Evolutionary conservation across 805 yeast genomes (phyloP).

Genomic region (Schizosaccharomyces japonicus): DNA sequence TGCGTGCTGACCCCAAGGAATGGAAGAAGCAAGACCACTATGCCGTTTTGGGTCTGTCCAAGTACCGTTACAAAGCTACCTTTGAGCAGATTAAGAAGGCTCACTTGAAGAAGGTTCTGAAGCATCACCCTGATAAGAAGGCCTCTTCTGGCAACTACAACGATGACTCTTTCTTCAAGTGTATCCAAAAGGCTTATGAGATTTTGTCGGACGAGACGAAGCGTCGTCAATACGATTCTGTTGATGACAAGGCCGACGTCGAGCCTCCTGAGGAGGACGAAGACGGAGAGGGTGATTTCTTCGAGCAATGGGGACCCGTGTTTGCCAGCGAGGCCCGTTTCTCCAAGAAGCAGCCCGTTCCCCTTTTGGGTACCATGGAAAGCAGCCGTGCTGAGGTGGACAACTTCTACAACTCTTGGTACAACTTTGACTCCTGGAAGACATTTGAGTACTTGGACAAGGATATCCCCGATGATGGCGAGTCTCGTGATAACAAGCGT

Average conservation of each 20-base stretch:
- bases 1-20: conserved; percentile 84
- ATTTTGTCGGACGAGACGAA: conserved; percentile 60
- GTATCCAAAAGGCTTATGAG: conserved; percentile 86
- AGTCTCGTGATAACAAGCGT: conserved; percentile 98
- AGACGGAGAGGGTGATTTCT: conserved; percentile 25
- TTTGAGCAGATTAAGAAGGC: conserved; percentile 87
- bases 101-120: conserved; percentile 79
- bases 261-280: conserved; percentile 44
- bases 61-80: conserved; percentile 73
- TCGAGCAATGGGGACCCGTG: conserved; percentile 77
- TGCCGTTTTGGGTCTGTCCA: conserved; percentile 82
- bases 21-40: conserved; percentile 94
- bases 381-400: conserved; percentile 57
- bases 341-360: conserved; percentile 77
- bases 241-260: conserved; percentile 72
- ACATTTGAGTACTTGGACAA: conserved; percentile 93
- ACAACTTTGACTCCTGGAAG: conserved; percentile 92
- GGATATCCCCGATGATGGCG: conserved; percentile 96
- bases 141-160: conserved; percentile 62
- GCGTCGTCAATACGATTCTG: conserved; percentile 88
- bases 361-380: conserved; percentile 44
- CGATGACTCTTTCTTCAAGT: conserved; percentile 90
- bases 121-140: conserved; percentile 96
- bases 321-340: conserved; percentile 79
- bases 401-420: conserved; percentile 74